Conservation (phyloP, 306 rosid genomes). For the Vicia faba region DNA sequence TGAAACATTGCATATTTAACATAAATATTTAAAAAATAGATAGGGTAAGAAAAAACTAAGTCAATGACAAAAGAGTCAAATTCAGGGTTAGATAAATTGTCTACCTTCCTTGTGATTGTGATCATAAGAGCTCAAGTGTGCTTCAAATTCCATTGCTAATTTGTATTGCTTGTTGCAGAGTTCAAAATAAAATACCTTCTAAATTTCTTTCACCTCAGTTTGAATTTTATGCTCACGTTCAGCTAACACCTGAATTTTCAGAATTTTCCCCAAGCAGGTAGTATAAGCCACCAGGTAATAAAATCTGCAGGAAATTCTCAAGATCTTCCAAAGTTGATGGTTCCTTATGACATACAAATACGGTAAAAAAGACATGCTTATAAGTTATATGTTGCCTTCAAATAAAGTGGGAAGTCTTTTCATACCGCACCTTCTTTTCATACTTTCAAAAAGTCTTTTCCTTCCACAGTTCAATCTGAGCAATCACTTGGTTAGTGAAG, state of each 20-base stretch:
- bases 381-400: conserved; percentile 97
- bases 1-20: conserved; percentile 70
- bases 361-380: conserved; percentile 89
- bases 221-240: conserved; percentile 98
- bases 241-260: conserved; percentile 98
- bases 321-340: conserved; percentile 97
- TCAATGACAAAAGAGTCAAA: conserved; percentile 19
- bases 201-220: conserved; percentile 91
- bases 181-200: conserved; percentile 90
- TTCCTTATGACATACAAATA: conserved; percentile 88
- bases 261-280: conserved; percentile 98
- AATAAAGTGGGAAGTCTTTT: too few species aligned
- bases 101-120: conserved; percentile 96
- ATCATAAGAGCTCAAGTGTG: conserved; percentile 92
- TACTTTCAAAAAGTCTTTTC: too few species aligned
- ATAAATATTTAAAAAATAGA: conserved; percentile 23
- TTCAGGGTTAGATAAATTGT: background rate
- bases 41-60: conserved; percentile 13
- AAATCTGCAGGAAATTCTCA: conserved; percentile 99
- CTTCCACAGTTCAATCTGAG: too few species aligned
- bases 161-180: conserved; percentile 99
- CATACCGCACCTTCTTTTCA: too few species aligned
- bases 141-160: conserved; percentile 92
- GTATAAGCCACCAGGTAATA: conserved; percentile 99
- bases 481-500: too few species aligned